Evolutionary conservation across 192 early-diverging fungal genomes (phyloP).

Genomic region (Gaertneriomyces semiglobifer): DNA sequence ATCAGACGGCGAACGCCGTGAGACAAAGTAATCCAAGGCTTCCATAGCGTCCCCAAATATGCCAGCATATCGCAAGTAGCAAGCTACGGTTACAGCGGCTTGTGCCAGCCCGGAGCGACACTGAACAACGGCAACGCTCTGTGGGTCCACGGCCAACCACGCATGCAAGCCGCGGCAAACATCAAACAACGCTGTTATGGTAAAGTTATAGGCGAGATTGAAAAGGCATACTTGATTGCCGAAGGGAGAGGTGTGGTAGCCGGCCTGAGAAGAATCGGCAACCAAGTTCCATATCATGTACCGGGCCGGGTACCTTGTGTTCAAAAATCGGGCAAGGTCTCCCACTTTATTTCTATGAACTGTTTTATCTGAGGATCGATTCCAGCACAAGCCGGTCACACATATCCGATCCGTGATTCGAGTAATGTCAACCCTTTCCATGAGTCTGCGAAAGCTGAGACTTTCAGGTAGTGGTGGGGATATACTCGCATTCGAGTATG

Average conservation of each 20-base stretch:
- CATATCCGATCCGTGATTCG: conserved; percentile 52
- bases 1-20: conserved; percentile 36
- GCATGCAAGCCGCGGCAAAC: conserved; percentile 53
- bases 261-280: conserved; percentile 47
- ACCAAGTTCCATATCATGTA: conserved; percentile 61
- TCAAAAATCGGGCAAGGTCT: conserved; percentile 51
- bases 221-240: conserved; percentile 50
- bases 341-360: conserved; percentile 43
- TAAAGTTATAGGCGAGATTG: conserved; percentile 45
- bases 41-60: conserved; percentile 45
- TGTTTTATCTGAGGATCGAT: conserved; percentile 23
- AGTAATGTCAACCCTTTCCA: conserved; percentile 41
- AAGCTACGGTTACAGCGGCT: conserved; percentile 45
- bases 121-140: conserved; percentile 53
- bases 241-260: conserved; percentile 47
- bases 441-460: conserved; percentile 17
- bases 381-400: conserved; percentile 42
- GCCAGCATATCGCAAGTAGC: conserved; percentile 46
- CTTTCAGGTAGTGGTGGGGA: conserved; percentile 21
- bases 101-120: conserved; percentile 51
- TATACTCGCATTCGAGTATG: background rate
- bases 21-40: conserved; percentile 50
- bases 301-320: conserved; percentile 40
- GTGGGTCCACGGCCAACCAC: conserved; percentile 46
- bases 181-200: conserved; percentile 49